Evolutionary conservation across 2,329 filamentous ascomycete species (phyloP).

Genomic region (Leptographium lundbergii): DNA sequence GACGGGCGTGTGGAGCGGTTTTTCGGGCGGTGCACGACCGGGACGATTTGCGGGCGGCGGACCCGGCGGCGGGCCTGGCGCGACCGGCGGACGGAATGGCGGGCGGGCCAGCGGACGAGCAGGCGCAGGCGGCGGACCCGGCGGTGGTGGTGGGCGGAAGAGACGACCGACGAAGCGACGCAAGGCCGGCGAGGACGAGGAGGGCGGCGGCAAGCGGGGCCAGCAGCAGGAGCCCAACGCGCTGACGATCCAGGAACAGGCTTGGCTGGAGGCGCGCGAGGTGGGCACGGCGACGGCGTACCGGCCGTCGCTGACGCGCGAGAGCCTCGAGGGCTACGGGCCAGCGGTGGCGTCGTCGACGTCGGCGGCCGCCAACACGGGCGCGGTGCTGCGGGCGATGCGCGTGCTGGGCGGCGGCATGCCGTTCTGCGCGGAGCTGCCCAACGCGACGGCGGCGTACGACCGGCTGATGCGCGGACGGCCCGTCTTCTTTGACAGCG

Average conservation of each 20-base stretch:
- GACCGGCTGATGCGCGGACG: conserved; percentile 11
- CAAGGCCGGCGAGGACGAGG: not conserved
- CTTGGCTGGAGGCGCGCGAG: conserved; percentile 16
- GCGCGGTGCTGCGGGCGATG: conserved; percentile 24
- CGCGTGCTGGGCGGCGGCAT: conserved; percentile 25
- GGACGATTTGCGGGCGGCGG: not conserved
- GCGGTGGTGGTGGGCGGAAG: not conserved
- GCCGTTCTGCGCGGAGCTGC: conserved; percentile 17
- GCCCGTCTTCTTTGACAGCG: conserved; percentile 23
- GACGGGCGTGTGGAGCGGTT: conserved; percentile 2
- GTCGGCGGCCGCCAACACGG: conserved; percentile 9
- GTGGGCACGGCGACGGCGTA: conserved; percentile 18
- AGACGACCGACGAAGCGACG: conserved; percentile 1
- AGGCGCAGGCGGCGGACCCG: not conserved
- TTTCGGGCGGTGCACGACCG: not conserved
- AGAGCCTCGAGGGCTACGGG: conserved; percentile 23
- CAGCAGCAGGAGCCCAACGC: conserved; percentile 1
- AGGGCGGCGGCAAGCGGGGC: not conserved
- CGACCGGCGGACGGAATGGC: not conserved
- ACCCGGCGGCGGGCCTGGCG: not conserved
- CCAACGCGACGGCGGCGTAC: conserved; percentile 14
- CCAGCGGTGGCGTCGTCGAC: conserved; percentile 23
- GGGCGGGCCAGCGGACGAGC: not conserved
- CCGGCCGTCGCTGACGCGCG: conserved; percentile 19
- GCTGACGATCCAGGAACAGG: conserved; percentile 13